Percentiles rank a stretch among this genome's conserved stretches.
These are phyloP conservation scores for Populus nigra DNA, from an alignment of 345 rosid genomes.

Conservation along the genomic window DNA sequence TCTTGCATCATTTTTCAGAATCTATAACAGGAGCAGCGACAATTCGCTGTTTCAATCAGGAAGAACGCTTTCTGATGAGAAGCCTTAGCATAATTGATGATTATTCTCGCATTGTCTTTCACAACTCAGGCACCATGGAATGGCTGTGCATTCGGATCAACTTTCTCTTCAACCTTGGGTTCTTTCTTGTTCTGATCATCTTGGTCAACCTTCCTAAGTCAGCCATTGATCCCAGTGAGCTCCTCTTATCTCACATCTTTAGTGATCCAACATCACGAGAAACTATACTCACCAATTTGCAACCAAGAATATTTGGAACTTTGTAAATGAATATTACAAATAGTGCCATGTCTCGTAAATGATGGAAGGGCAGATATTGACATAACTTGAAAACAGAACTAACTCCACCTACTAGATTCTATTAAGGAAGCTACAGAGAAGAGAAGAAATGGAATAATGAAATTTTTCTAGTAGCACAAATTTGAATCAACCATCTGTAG, in stretches of 20 bases:
- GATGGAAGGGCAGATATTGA: background rate
- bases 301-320: background rate
- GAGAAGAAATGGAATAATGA: background rate
- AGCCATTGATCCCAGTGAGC: conserved; percentile 66
- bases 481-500: background rate
- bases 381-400: background rate
- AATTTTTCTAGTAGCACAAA: background rate
- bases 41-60: conserved; percentile 70
- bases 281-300: background rate
- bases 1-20: conserved; percentile 85
- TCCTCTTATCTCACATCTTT: conserved; percentile 1
- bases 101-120: conserved; percentile 66
- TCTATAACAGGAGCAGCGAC: conserved; percentile 68
- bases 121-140: conserved; percentile 72
- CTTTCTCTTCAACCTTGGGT: conserved; percentile 74
- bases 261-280: background rate
- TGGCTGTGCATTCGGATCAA: conserved; percentile 83
- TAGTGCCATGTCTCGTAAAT: background rate
- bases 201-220: conserved; percentile 70
- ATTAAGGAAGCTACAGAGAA: background rate
- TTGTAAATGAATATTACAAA: background rate
- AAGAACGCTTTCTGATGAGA: conserved; percentile 53
- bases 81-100: conserved; percentile 48
- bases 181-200: conserved; percentile 67
- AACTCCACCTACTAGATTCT: background rate